Base-by-base conservation (phyloP, 768 basidiomycete species). In the Gloeostereum incarnatum region DNA sequence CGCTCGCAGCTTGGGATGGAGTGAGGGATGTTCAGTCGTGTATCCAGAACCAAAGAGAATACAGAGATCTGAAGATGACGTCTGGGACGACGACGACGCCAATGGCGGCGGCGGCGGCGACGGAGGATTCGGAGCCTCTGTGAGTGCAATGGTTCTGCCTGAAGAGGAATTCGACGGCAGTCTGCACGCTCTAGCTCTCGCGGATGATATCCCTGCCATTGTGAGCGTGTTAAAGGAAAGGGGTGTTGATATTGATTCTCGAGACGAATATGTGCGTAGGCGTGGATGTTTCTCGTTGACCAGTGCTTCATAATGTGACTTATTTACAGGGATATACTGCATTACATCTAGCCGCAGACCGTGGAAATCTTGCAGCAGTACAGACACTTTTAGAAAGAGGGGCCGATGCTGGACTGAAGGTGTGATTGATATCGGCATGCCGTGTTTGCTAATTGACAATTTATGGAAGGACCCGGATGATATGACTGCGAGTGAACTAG, bases 291-390 rank as follows among this genome's bases (percentile, higher is more conserved):
- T 39, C 35, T 37, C 14, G 39, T 31, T n/a, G n/a, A n/a, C n/a
- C n/a, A n/a, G n/a, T n/a, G n/a, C n/a, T n/a, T n/a, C n/a, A 38
- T 42, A 41, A 37, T 20, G 16, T 44, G 6, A 14, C 20, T 32
- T 21, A 16, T 39, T 36, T 33, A 14, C 49, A 96, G 92, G 91
- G 88, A 24, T 91, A 90, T 54, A 87, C 90, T 0, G 71, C 91
- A 6, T 59, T 96, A 14, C 92, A 96, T 49, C 66, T 93, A 0
- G 91, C 92, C 4, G 75, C 80, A 19, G 92, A 96, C 56, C 66
- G 91, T 50, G 92, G 92, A 1, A 68, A 78, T 49, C 39, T 63
- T 5, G 62, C 65, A 0, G 60, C 73, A 2, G 81, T 84, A 2
- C 58, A 67, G 45, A 40, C 78, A 4, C 57, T 96, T 27, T 52